These are phyloP conservation scores for Hypoxylon fragiforme DNA, from an alignment of 495 filamentous ascomycete species.

Conservation along the genomic window DNA sequence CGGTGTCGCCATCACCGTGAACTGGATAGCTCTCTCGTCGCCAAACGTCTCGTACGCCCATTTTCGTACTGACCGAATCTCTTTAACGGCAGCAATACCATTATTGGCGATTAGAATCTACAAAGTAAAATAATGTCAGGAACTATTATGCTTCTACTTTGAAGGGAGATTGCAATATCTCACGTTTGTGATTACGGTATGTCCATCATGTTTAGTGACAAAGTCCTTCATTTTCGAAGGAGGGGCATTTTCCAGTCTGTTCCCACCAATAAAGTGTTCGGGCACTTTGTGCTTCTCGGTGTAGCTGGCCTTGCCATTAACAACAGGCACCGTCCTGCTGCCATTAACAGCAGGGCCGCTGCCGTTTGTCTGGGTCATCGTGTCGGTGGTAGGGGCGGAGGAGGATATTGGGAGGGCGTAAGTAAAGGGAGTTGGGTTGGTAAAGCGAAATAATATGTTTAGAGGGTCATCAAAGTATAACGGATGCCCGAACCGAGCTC, in stretches of 20 bases:
- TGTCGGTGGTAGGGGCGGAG: conserved; percentile 36
- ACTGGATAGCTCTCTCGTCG: conserved; percentile 96
- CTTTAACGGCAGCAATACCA: conserved; percentile 98
- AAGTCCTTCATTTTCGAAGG: conserved; percentile 91
- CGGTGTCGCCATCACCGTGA: conserved; percentile 99
- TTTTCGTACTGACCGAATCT: conserved; percentile 98
- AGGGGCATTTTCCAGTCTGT: conserved; percentile 75
- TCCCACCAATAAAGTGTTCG: conserved; percentile 94
- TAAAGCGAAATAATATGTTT: conserved; percentile 29
- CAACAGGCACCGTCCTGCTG: conserved; percentile 45
- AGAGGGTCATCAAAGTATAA: conserved; percentile 36
- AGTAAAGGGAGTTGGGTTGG: conserved; percentile 13
- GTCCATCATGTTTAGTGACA: conserved; percentile 82
- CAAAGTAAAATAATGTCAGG: conserved; percentile 3
- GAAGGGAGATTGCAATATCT: conserved; percentile 32
- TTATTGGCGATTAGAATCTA: conserved; percentile 99
- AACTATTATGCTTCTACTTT: not conserved
- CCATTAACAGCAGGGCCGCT: conserved; percentile 50
- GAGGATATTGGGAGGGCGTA: conserved; percentile 12
- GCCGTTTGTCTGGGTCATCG: conserved; percentile 56
- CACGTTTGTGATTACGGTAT: conserved; percentile 97
- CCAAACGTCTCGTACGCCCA: conserved; percentile 99
- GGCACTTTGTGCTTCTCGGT: conserved; percentile 79
- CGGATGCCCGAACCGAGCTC: conserved; percentile 35
- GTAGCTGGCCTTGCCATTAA: conserved; percentile 59